These are phyloP conservation scores for Nepenthes alata DNA, from an alignment of 179 eudicot genomes.

Conservation along the genomic window DNA sequence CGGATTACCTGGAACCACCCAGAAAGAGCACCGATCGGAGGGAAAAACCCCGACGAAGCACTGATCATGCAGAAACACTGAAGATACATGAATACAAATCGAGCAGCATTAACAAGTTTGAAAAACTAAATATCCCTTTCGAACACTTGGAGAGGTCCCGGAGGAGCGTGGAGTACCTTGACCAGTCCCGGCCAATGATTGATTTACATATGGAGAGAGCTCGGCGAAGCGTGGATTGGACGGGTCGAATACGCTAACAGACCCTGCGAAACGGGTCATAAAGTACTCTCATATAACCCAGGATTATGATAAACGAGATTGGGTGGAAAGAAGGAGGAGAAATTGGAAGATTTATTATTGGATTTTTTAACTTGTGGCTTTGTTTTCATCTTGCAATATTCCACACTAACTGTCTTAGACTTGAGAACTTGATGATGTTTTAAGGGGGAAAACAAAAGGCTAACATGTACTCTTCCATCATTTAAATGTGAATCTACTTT, in stretches of 20 bases:
- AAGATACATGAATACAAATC: conserved; percentile 37
- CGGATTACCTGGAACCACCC: conserved; percentile 35
- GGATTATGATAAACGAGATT: no score
- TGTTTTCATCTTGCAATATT: no score
- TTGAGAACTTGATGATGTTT: no score
- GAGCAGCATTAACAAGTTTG: conserved; percentile 40
- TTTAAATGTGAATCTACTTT: no score
- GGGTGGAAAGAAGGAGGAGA: no score
- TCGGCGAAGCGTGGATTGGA: conserved; percentile 84
- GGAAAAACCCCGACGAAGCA: conserved; percentile 64
- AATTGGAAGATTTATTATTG: no score
- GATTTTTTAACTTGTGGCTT: conserved; percentile 3
- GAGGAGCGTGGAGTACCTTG: conserved; percentile 70
- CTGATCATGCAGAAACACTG: conserved; percentile 36
- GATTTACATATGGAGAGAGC: conserved; percentile 67
- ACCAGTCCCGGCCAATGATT: conserved; percentile 53
- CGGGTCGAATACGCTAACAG: conserved; percentile 48
- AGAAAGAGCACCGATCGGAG: conserved; percentile 62
- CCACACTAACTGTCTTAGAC: no score
- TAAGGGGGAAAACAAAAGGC: no score
- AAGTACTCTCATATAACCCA: no score
- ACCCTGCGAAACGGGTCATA: no score
- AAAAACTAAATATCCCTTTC: conserved; percentile 45
- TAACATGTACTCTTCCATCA: no score
- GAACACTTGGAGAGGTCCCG: conserved; percentile 76